Base-by-base conservation (phyloP, 768 basidiomycete genomes). In the Imleria badia region DNA sequence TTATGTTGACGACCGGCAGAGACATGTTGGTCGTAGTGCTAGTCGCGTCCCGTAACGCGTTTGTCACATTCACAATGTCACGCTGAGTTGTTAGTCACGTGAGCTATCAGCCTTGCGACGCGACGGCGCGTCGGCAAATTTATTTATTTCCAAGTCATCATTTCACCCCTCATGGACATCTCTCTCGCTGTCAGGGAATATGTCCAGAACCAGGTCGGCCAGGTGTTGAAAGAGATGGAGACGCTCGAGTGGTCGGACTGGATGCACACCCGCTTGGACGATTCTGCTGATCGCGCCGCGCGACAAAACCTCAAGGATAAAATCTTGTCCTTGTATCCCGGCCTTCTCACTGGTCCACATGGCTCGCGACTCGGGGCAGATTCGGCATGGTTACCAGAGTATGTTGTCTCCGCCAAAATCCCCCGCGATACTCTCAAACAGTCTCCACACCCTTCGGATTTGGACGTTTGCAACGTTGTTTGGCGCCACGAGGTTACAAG, bases 1-100 rank as follows among this genome's bases (percentile, higher is more conserved):
- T 66, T 60, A 86, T 77, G 65, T 79, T 80, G 59, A 82, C 69
- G 34, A 82, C 79, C 29, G 83, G 80, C 38, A 89, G 75, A 51
- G 89, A 82, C 87, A 90, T 89, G 66, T 36, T 45, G n/a, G 36
- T 4, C 73, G 72, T 67, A 67, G n/a, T 42, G 39, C 35, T 58
- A 47, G 58, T 55, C 64, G 64, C 61, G 70, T 53, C 50, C 19
- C 29, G 55, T 26, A 45, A 52, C 64, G 70, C 63, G 69, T 61
- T 48, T 13, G 69, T 71, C 71, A 71, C 69, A 31, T 1, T 64
- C 54, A 66, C 63, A 44, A 4, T 12, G 42, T 60, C 56, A 66
- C 60, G 38, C 38, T 34, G 1, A 39, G 2, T 10, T 41, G 26
- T n/a, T 15, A 12, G 12, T 56, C 64, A 66, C 58, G 54, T 66